Percentiles rank a stretch among this genome's conserved stretches.
Conservation (phyloP, 1,284 basidiomycete species). For the Rhodotorula mucilaginosa region DNA sequence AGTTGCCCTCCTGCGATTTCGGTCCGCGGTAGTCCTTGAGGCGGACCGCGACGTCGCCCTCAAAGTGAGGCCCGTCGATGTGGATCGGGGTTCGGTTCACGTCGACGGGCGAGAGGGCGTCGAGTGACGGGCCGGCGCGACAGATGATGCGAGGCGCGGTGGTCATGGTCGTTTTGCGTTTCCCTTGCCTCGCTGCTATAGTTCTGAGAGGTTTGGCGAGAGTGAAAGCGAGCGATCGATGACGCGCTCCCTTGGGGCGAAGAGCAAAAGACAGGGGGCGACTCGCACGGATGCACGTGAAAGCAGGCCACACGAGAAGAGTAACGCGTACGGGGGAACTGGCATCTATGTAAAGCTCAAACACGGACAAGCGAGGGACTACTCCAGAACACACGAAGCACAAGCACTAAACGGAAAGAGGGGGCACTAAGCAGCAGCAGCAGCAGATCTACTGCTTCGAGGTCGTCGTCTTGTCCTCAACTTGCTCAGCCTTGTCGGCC, state of each 20-base stretch:
- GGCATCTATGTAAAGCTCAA: neutral
- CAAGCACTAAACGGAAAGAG: neutral
- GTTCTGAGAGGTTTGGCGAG: no score
- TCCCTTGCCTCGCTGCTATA: no score
- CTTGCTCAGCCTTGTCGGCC: constrained; percentile 1
- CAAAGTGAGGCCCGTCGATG: neutral
- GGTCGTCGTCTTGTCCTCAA: neutral
- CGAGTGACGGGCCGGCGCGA: constrained; percentile 25
- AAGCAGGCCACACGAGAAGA: neutral
- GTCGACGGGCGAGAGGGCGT: constrained; percentile 8
- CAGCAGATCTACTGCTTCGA: neutral
- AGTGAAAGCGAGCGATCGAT: no score
- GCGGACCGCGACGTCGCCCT: constrained; percentile 22
- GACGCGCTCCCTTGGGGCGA: neutral
- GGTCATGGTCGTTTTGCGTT: neutral
- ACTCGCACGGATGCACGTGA: neutral
- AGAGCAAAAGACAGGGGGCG: neutral
- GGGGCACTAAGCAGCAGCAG: no score
- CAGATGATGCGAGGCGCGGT: constrained; percentile 23
- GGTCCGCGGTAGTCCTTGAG: constrained; percentile 26
- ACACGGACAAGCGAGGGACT: neutral
- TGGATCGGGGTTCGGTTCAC: constrained; percentile 11
- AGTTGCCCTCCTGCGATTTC: neutral
- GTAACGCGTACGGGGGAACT: neutral
- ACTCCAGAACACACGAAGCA: neutral